Evolutionary conservation across 495 filamentous ascomycete genomes (phyloP).

Genomic region (Podospora pseudocomata): DNA sequence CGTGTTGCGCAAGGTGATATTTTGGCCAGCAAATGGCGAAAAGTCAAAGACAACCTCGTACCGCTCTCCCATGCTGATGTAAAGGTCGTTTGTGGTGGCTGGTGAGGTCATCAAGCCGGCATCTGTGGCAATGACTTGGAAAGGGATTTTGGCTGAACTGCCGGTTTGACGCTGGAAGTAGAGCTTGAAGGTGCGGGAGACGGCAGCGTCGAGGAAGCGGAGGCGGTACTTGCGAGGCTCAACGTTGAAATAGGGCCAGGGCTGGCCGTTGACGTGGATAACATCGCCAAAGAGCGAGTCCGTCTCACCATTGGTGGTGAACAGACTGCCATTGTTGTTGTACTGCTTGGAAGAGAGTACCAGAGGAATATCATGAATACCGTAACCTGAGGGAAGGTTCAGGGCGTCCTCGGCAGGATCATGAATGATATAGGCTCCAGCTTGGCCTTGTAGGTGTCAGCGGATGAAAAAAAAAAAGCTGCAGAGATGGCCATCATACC

Average conservation of each 20-base stretch:
- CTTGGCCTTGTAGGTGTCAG: constrained; percentile 33
- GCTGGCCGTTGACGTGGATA: constrained; percentile 55
- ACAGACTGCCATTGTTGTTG: constrained; percentile 44
- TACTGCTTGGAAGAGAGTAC: constrained; percentile 50
- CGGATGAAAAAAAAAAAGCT: background rate
- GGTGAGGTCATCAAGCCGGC: constrained; percentile 44
- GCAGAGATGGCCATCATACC: constrained; percentile 14
- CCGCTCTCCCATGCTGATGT: constrained; percentile 53
- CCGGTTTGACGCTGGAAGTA: constrained; percentile 34
- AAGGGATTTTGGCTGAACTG: constrained; percentile 32
- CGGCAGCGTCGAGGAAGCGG: constrained; percentile 47
- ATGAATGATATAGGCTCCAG: constrained; percentile 45
- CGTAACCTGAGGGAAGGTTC: constrained; percentile 45
- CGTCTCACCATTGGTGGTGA: constrained; percentile 36
- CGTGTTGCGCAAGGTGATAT: constrained; percentile 46
- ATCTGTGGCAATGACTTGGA: constrained; percentile 51
- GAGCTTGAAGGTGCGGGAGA: constrained; percentile 49
- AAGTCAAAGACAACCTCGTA: constrained; percentile 57
- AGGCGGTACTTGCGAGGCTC: constrained; percentile 57
- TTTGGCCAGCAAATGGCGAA: constrained; percentile 42
- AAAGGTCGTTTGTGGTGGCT: constrained; percentile 33
- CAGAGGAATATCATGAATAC: constrained; percentile 51
- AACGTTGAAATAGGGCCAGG: constrained; percentile 54
- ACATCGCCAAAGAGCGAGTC: constrained; percentile 52
- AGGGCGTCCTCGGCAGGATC: constrained; percentile 43